Base-by-base conservation (phyloP, 2,329 filamentous ascomycete species). In the Magnaporthiopsis incrustans region DNA sequence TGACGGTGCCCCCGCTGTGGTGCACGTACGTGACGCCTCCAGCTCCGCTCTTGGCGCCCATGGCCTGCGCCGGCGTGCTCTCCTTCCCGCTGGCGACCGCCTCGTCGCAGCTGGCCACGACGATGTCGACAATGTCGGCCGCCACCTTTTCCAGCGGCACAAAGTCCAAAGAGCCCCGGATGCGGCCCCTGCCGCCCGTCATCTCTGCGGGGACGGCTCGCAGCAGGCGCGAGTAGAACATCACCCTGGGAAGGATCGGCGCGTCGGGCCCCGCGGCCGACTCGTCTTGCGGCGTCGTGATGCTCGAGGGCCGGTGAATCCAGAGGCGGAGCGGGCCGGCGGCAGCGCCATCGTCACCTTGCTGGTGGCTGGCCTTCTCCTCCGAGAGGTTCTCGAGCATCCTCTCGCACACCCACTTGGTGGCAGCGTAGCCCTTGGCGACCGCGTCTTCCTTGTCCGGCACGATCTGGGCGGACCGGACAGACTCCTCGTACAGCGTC, bases 141-240 rank as follows among this genome's bases (percentile, higher is more conserved):
- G 64, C 64, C 12, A 59, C 63, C 15, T 58, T 67, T 30, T 61
- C 61, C 5, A 67, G 62, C 11, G 59, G n/a, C 4, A 67, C 59
- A 26, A 67, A 62, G 35, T 67, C 65, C n/a, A 67, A 61, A 25
- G 33, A 59, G 12, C 66, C 66, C 26, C 30, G 30, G 30, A 30
- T 30, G 30, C 30, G 30, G 4, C 30, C 30, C 4, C 30, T 30
- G 32, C 57, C 58, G 62, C 61, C 61, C 64, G 57, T 35, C 56
- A 50, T 56, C 56, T 57, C 56, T 53, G 62, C 64, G 32, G 64
- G 67, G 12, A 67, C 57, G 10, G 60, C 27, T 0, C 30, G 44
- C 22, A 63, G 22, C 30, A 35, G 38, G 12, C 58, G 4, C 22
- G 57, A 59, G 18, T 27, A 59, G 6, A 14, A 25, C 25, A 59